Evolutionary conservation across 371 early-diverging fungal genomes (phyloP).

Genomic region (Sporodiniella umbellata): DNA sequence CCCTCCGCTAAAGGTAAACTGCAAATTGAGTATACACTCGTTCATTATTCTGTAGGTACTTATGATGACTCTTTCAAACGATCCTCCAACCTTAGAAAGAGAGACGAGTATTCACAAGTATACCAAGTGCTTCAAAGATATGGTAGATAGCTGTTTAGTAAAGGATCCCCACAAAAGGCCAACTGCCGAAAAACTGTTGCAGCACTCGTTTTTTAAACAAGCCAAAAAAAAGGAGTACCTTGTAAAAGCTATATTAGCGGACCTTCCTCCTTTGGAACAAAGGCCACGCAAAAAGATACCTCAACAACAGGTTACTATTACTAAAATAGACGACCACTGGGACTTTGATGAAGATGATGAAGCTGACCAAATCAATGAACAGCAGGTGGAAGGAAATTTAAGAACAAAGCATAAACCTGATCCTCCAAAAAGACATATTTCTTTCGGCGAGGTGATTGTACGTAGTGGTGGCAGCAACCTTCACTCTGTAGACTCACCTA

Average conservation of each 20-base stretch:
- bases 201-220: slow-evolving; percentile 80
- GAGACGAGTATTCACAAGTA: slow-evolving; percentile 73
- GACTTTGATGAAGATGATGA: slow-evolving; percentile 37
- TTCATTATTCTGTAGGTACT: slow-evolving; percentile 45
- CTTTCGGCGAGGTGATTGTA: slow-evolving; percentile 49
- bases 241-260: slow-evolving; percentile 53
- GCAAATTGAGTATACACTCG: slow-evolving; percentile 22
- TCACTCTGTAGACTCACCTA: slow-evolving; percentile 19
- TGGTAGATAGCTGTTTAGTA: slow-evolving; percentile 80
- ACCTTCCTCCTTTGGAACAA: slow-evolving; percentile 69
- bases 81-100: slow-evolving; percentile 84
- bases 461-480: slow-evolving; percentile 13
- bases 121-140: slow-evolving; percentile 76
- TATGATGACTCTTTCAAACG: slow-evolving; percentile 86
- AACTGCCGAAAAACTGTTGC: slow-evolving; percentile 72
- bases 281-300: slow-evolving; percentile 50
- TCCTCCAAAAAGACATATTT: slow-evolving; percentile 36
- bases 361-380: slow-evolving; percentile 1
- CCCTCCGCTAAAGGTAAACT: slow-evolving; percentile 79
- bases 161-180: slow-evolving; percentile 84
- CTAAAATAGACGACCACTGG: slow-evolving; percentile 38
- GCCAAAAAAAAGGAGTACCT: slow-evolving; percentile 75
- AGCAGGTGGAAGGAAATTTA: slow-evolving; percentile 4
- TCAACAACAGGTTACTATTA: slow-evolving; percentile 27
- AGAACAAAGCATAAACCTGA: not conserved